A percentile compares a stretch with the other conserved stretches of the same genome.
These are phyloP conservation scores for Corymbia calophylla DNA, from an alignment of 441 rosid genomes.

Conservation along the genomic window DNA sequence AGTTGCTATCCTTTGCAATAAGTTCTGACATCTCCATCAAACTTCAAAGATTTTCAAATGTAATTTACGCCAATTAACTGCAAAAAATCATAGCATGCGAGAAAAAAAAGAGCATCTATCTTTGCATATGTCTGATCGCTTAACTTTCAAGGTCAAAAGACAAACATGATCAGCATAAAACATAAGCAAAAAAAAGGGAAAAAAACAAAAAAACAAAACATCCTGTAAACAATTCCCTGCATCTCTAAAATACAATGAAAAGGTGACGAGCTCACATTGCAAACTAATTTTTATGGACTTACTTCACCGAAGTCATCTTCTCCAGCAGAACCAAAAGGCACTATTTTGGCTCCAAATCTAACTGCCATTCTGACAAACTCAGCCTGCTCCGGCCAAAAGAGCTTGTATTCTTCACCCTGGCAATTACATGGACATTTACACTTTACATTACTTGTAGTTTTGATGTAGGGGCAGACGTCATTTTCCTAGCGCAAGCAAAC, in stretches of 20 bases:
- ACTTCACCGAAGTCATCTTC: neutral
- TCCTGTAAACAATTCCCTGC: neutral
- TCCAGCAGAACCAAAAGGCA: neutral
- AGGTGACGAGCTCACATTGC: neutral
- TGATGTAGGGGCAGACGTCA: neutral
- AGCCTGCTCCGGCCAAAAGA: neutral
- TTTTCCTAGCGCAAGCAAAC: neutral
- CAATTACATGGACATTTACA: neutral
- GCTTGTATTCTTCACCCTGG: neutral
- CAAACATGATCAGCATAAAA: neutral
- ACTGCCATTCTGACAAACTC: neutral
- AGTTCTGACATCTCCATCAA: neutral
- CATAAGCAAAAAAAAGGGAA: neutral
- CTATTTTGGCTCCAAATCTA: neutral
- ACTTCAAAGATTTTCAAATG: neutral
- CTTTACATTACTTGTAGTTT: neutral
- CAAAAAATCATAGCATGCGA: neutral
- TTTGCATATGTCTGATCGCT: neutral
- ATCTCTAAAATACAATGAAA: neutral
- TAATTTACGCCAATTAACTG: neutral
- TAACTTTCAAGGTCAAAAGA: neutral
- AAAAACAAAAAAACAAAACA: neutral
- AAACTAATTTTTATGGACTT: neutral
- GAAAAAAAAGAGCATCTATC: neutral
- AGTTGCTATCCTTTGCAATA: neutral